Base-by-base conservation (phyloP, 345 rosid genomes). In the Rhodamnia argentea region DNA sequence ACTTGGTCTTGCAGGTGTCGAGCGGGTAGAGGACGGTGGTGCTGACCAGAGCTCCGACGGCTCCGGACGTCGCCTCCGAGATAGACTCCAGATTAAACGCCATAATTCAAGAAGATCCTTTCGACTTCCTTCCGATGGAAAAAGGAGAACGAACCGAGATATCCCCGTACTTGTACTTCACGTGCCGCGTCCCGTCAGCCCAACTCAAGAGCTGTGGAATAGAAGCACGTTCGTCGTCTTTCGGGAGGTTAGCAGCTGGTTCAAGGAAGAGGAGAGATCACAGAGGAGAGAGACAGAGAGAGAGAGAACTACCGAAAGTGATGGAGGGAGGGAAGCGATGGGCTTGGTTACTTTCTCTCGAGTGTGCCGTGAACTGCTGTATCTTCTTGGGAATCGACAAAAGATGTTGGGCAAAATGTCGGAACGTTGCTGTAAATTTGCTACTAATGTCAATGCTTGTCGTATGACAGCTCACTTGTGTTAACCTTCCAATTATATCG, bases 1-100 rank as follows among this genome's bases (percentile, higher is more conserved):
- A 96, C 87, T 93, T 96, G 90, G 92, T 90, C 92, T 96, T 96
- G 87, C 98, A 96, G 52, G 95, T 96, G 86, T 96, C 98, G 47
- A 96, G 98, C 70, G 98, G 98, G 90, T 96, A 96, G 82, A 95
- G 91, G 32, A 94, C 88, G 14, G 98, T 93, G 50, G 96, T 95
- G 90, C 96, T 93, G 53, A 95, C 89, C 40, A 96, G 88, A 27
- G 96, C 93, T 7, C 98, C 98, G 83, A 96, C 88, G 87, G 98
- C 96, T 37, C 98, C 98, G 3, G 96, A 95, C 9, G 98, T 93
- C 27, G 98, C 98, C 86, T 95, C 96, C 12, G 98, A 88, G 27
- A 95, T 7, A 8, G 98, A 93, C 84, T 93, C 96, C 15, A 94
- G 85, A 92, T 96, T 95, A 84, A 91, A 74, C 81, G 91, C 96